Conservation (phyloP, 2,329 filamentous ascomycete genomes). For the Pyrenochaeta sp. region DNA sequence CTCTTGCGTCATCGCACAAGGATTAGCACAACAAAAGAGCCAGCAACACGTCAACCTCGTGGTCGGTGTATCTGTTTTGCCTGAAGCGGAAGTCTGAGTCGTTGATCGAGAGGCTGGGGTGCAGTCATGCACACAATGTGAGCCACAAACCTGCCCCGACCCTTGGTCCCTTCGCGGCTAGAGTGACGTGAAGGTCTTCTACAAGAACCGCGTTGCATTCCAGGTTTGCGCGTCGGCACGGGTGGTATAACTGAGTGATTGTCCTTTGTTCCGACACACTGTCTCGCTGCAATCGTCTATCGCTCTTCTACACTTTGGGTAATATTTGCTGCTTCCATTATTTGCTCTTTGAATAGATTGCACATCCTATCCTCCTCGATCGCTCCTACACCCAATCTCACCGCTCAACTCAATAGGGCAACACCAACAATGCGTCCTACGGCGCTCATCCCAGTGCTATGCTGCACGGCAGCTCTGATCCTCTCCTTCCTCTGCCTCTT, state of each 20-base stretch:
- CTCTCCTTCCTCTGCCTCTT: constrained; percentile 69
- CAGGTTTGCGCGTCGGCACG: constrained; percentile 6
- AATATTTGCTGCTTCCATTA: background rate
- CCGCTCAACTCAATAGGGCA: constrained; percentile 3
- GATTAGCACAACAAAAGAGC: constrained; percentile 15
- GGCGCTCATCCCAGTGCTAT: constrained; percentile 60
- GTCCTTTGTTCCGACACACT: constrained; percentile 5
- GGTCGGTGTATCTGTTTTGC: constrained; percentile 23
- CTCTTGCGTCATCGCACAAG: constrained; percentile 24
- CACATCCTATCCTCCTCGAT: background rate
- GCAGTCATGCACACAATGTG: constrained; percentile 20
- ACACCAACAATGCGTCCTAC: constrained; percentile 53
- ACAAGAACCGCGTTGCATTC: constrained; percentile 3
- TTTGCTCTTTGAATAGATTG: background rate
- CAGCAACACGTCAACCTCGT: constrained; percentile 31
- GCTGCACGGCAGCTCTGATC: constrained; percentile 63
- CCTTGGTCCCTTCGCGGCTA: constrained; percentile 19
- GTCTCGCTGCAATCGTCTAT: background rate
- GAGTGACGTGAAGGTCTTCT: constrained; percentile 33
- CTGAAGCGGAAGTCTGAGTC: constrained; percentile 5
- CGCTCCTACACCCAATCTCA: background rate
- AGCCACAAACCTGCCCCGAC: background rate
- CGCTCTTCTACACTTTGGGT: background rate
- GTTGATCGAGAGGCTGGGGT: constrained; percentile 31
- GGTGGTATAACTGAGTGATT: constrained; percentile 1